Percentiles rank a stretch among this genome's conserved stretches.
Conservation (phyloP, 257 asterid species). For the Rubia yunnanensis region DNA sequence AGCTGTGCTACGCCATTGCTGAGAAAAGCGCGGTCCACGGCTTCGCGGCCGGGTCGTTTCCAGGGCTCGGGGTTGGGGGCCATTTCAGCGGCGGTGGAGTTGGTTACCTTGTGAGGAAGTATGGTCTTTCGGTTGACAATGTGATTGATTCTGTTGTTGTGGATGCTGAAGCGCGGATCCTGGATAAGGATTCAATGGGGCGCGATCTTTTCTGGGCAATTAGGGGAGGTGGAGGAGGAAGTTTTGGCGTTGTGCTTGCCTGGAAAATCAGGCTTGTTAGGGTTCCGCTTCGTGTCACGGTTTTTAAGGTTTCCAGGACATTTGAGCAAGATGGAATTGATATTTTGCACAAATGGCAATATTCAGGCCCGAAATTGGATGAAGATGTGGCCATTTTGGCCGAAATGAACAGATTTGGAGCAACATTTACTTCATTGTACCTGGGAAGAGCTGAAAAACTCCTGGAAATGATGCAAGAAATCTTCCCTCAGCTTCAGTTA, state of each 20-base stretch:
- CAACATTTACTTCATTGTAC: conserved; percentile 31
- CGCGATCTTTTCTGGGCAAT: conserved; percentile 8
- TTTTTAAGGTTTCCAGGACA: conserved; percentile 26
- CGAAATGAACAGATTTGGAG: background rate
- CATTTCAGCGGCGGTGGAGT: conserved; percentile 55
- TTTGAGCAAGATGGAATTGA: conserved; percentile 22
- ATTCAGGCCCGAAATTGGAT: conserved; percentile 21
- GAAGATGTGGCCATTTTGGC: conserved; percentile 29
- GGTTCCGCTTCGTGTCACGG: conserved; percentile 45
- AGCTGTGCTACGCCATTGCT: conserved; percentile 36
- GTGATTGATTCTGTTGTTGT: conserved; percentile 43
- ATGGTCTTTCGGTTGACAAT: conserved; percentile 36
- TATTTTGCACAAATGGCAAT: conserved; percentile 33
- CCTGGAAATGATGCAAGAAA: conserved; percentile 15
- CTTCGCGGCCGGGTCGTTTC: background rate
- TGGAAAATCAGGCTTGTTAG: conserved; percentile 38
- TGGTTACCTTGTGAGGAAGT: conserved; percentile 26
- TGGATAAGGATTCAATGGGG: background rate
- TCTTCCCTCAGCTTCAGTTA: conserved; percentile 31
- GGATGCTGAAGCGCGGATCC: conserved; percentile 27
- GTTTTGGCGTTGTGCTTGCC: conserved; percentile 37
- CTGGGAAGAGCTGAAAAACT: conserved; percentile 34
- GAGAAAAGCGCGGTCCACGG: background rate
- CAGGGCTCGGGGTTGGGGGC: conserved; percentile 45
- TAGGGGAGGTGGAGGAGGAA: conserved; percentile 53